A percentile compares a stretch with the other conserved stretches of the same genome.
Conservation (phyloP, 23 red algal genomes). For the Cyanidium caldarium region DNA sequence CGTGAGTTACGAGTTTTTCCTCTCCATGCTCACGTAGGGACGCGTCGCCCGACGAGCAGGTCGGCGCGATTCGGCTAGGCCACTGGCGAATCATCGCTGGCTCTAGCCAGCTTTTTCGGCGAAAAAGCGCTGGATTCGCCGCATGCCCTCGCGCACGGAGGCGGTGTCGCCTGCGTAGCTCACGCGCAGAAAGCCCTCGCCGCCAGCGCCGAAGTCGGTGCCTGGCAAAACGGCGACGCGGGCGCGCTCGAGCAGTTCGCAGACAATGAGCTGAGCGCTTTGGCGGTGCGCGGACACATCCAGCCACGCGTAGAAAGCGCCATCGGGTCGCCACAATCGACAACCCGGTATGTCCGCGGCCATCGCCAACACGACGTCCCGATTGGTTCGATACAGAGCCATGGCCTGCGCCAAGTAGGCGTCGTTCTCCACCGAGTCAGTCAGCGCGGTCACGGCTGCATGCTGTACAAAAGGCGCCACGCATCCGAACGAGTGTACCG, state of each 20-base stretch:
- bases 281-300: conserved; percentile 41
- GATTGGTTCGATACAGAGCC: conserved; percentile 40
- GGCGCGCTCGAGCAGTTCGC: conserved; percentile 37
- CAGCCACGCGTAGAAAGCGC: conserved; percentile 83
- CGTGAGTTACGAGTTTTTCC: conserved; percentile 5
- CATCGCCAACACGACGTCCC: conserved; percentile 52
- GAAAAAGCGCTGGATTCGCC: conserved; percentile 42
- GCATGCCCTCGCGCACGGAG: conserved; percentile 38
- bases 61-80: too few species aligned
- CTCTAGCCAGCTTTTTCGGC: too few species aligned
- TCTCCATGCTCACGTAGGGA: too few species aligned
- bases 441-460: conserved; percentile 59
- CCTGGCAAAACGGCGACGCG: conserved; percentile 84
- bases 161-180: conserved; percentile 53
- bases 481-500: conserved; percentile 73
- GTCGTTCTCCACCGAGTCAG: conserved; percentile 11
- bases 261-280: conserved; percentile 24
- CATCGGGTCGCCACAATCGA: conserved; percentile 34
- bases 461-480: conserved; percentile 71
- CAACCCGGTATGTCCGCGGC: conserved; percentile 51
- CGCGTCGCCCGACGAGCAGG: too few species aligned
- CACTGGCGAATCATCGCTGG: too few species aligned
- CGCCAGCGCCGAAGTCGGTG: conserved; percentile 78
- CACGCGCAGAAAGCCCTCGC: conserved; percentile 78
- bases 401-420: conserved; percentile 15